Percentiles rank a stretch among this genome's conserved stretches.
These are phyloP conservation scores for Mycena leptocephala DNA, from an alignment of 768 basidiomycete genomes.

Conservation along the genomic window DNA sequence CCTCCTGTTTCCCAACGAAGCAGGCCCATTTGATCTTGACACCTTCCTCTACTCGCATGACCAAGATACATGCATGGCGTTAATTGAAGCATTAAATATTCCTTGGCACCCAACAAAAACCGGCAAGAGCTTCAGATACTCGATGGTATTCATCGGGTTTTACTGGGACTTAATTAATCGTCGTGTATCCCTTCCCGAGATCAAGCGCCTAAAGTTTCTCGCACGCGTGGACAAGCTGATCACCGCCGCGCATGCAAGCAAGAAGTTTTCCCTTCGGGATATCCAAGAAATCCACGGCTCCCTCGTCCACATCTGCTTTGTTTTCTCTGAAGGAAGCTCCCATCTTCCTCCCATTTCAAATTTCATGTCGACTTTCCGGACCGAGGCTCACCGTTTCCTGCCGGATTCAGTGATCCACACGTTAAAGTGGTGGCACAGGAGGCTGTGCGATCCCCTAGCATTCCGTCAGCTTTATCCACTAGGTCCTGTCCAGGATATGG, in stretches of 20 bases:
- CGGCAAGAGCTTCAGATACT: conserved; percentile 35
- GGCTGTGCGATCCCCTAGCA: too few species aligned
- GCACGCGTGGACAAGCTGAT: conserved; percentile 3
- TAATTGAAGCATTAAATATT: conserved; percentile 33
- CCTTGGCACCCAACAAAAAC: conserved; percentile 45
- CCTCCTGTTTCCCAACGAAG: background rate
- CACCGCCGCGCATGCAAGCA: too few species aligned
- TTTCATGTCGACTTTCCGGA: conserved; percentile 9
- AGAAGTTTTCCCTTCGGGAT: background rate
- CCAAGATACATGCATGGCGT: conserved; percentile 7
- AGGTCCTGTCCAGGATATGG: background rate
- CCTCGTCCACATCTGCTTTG: conserved; percentile 6
- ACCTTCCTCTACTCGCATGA: conserved; percentile 32
- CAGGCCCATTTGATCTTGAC: background rate
- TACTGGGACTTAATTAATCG: conserved; percentile 44
- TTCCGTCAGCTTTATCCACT: background rate
- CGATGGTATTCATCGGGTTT: conserved; percentile 47
- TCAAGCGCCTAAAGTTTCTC: conserved; percentile 45
- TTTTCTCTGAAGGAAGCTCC: background rate
- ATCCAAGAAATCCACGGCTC: conserved; percentile 16
- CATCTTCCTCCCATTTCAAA: conserved; percentile 15
- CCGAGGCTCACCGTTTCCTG: too few species aligned
- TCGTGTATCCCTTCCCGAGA: conserved; percentile 42
- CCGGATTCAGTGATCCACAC: too few species aligned
- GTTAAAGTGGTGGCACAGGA: too few species aligned